Conservation (phyloP, 2,329 filamentous ascomycete species). For the Venturia oleaginea region DNA sequence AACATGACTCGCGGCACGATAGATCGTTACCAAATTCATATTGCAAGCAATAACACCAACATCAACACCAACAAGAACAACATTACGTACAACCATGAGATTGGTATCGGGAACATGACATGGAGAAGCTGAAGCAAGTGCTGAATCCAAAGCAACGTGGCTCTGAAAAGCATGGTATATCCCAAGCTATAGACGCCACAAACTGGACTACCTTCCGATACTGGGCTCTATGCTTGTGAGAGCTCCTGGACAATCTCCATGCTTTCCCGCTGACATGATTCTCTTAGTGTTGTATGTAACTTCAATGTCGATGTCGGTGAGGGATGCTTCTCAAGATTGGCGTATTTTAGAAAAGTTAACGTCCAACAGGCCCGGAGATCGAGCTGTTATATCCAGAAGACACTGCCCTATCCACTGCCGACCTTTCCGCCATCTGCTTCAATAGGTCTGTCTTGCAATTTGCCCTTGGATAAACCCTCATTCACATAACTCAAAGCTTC, state of each 20-base stretch:
- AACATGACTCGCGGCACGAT: background rate
- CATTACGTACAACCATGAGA: background rate
- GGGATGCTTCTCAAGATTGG: background rate
- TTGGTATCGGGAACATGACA: background rate
- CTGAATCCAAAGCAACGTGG: background rate
- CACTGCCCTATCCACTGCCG: constrained; percentile 28
- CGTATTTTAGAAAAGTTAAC: background rate
- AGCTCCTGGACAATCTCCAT: background rate
- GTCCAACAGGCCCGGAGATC: constrained; percentile 29
- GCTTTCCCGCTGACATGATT: background rate
- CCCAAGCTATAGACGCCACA: background rate
- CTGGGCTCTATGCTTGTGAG: constrained; percentile 34
- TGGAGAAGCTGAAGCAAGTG: constrained; percentile 15
- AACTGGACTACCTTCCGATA: constrained; percentile 23
- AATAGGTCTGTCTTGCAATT: constrained; percentile 20
- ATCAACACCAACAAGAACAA: background rate
- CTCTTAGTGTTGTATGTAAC: constrained; percentile 31
- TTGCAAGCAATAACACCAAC: background rate
- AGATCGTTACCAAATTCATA: background rate
- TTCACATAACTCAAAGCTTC: constrained; percentile 23
- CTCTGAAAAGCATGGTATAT: background rate
- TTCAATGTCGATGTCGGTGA: constrained; percentile 35
- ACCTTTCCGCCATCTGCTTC: constrained; percentile 35
- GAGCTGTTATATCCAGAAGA: constrained; percentile 33
- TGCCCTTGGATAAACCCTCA: constrained; percentile 18